Percentiles rank a stretch among this genome's conserved stretches.
Evolutionary conservation across 2,329 filamentous ascomycete genomes (phyloP).

Genomic region (Xylariaceae sp.): DNA sequence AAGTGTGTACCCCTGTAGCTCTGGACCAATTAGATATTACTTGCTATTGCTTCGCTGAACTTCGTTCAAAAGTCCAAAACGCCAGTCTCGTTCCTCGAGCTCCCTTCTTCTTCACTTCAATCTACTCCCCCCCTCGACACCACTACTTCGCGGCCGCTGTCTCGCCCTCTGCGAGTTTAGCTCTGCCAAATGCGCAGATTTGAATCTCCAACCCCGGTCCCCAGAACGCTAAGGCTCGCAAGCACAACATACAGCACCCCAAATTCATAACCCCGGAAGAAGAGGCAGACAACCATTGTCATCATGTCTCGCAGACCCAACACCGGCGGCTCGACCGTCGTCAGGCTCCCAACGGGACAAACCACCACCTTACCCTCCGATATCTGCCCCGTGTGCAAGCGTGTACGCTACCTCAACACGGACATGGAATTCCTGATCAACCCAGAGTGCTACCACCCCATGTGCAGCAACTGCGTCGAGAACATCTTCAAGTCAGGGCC

Average conservation of each 20-base stretch:
- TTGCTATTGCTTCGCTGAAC: not conserved
- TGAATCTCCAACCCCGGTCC: not conserved
- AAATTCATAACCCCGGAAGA: not conserved
- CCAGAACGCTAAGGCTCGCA: not conserved
- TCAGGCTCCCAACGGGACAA: conserved; percentile 20
- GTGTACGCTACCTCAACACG: conserved; percentile 90
- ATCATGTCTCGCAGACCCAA: conserved; percentile 49
- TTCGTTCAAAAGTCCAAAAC: not conserved
- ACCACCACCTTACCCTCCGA: conserved; percentile 57
- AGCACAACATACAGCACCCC: not conserved
- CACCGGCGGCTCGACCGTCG: conserved; percentile 29
- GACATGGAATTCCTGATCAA: conserved; percentile 97
- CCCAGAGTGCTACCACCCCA: conserved; percentile 98
- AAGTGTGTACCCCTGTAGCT: conserved; percentile 1
- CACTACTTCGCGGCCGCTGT: not conserved
- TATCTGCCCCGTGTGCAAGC: conserved; percentile 97
- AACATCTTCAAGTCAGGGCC: conserved; percentile 93
- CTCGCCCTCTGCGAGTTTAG: conserved; percentile 9
- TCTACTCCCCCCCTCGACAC: not conserved
- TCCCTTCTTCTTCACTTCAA: not conserved
- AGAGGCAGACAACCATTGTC: conserved; percentile 39
- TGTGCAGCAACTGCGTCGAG: conserved; percentile 96
- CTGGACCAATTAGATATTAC: not conserved
- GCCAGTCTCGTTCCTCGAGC: not conserved
- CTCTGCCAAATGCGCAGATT: conserved; percentile 16